Percentiles rank a stretch among this genome's conserved stretches.
Evolutionary conservation across 331 rosid species (phyloP).

Genomic region (Saraca asoca): DNA sequence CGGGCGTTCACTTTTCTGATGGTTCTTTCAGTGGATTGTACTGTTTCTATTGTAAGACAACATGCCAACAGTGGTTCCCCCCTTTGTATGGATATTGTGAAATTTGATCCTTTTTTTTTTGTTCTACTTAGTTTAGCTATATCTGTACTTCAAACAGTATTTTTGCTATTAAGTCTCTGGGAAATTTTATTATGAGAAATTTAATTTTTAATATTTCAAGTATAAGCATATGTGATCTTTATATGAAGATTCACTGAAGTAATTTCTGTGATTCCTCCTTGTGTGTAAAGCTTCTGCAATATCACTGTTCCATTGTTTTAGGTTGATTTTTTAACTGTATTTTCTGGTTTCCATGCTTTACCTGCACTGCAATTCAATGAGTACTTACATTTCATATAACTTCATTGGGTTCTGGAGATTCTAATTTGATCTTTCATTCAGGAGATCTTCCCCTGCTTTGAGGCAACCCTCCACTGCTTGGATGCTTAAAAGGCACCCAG

Average conservation of each 20-base stretch:
- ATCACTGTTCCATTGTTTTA: background rate
- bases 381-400: conserved; percentile 38
- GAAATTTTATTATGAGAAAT: conserved; percentile 37
- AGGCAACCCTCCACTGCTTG: conserved; percentile 89
- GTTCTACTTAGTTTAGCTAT: conserved; percentile 37
- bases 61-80: conserved; percentile 82
- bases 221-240: conserved; percentile 15
- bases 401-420: conserved; percentile 62
- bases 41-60: conserved; percentile 99
- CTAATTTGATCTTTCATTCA: conserved; percentile 92
- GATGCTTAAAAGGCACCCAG: conserved; percentile 88
- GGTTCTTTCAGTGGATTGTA: conserved; percentile 86
- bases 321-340: conserved; percentile 28
- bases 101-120: conserved; percentile 28
- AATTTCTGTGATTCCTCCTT: background rate
- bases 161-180: conserved; percentile 43
- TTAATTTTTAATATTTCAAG: conserved; percentile 34
- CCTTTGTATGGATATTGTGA: conserved; percentile 54
- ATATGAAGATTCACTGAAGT: conserved; percentile 2
- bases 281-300: background rate
- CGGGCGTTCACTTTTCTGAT: conserved; percentile 68
- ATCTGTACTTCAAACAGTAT: conserved; percentile 60
- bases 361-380: conserved; percentile 28
- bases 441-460: conserved; percentile 78
- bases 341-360: conserved; percentile 30